phyloP scores from a whole-genome alignment of 495 filamentous ascomycete genomes.

The Echria macrotheca region DNA sequence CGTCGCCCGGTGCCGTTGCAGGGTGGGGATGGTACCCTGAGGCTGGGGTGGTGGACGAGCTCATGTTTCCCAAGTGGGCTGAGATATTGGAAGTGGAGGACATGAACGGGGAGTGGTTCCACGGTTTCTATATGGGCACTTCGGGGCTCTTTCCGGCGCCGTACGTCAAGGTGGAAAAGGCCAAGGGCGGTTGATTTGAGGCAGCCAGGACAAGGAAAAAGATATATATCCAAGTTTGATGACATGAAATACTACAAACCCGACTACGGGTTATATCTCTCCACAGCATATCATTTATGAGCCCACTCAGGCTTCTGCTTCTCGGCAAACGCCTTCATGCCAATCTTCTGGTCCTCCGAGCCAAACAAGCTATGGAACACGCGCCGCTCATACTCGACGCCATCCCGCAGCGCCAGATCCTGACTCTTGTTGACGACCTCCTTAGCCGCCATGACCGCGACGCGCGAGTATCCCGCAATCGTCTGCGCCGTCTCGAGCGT shows the following conservation, averaged over 20 bases:
- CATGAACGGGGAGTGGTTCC: conserved; percentile 82
- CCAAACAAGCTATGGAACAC: conserved; percentile 92
- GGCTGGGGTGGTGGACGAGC: conserved; percentile 56
- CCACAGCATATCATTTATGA: conserved; percentile 70
- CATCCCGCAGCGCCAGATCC: conserved; percentile 77
- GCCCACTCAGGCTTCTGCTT: conserved; percentile 93
- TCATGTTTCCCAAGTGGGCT: conserved; percentile 75
- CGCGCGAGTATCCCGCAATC: conserved; percentile 73
- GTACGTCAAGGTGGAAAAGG: conserved; percentile 48
- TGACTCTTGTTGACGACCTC: conserved; percentile 98
- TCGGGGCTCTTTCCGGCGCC: conserved; percentile 70
- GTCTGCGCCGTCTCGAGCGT: conserved; percentile 77
- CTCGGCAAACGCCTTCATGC: conserved; percentile 91
- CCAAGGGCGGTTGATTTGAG: background rate
- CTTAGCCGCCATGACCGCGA: conserved; percentile 87
- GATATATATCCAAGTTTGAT: no score
- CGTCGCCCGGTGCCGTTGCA: conserved; percentile 56
- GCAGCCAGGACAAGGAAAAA: no score
- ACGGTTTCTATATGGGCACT: conserved; percentile 70
- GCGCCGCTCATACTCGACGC: conserved; percentile 88
- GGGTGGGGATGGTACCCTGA: conserved; percentile 71
- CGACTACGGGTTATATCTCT: no score
- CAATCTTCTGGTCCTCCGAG: conserved; percentile 92
- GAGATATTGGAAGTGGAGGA: conserved; percentile 75
- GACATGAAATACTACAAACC: no score